These are phyloP conservation scores for Globisporangium yorkense DNA, from an alignment of 352 stramenopile species.

Conservation along the genomic window DNA sequence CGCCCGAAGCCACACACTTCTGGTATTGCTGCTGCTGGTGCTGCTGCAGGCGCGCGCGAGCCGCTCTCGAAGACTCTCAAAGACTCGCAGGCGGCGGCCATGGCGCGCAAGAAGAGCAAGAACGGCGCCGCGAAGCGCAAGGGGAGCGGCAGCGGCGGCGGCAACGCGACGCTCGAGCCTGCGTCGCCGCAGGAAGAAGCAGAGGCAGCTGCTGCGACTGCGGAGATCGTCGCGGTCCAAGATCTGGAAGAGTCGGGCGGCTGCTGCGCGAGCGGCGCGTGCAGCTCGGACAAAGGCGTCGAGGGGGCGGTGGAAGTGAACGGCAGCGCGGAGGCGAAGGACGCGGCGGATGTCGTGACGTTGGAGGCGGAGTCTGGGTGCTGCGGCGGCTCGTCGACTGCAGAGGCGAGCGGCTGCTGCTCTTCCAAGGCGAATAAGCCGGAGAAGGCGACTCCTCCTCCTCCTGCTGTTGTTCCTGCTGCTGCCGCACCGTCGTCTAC, in stretches of 20 bases:
- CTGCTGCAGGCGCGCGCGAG: no score
- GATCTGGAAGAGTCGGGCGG: neutral
- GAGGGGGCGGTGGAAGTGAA: neutral
- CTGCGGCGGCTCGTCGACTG: neutral
- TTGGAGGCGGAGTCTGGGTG: neutral
- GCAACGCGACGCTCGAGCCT: neutral
- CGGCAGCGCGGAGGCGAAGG: neutral
- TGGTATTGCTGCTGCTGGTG: no score
- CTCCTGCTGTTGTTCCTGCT: neutral
- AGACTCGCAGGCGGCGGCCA: neutral
- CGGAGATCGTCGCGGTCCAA: constrained; percentile 1
- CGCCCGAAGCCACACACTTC: neutral
- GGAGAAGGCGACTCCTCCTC: neutral
- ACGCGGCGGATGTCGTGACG: constrained; percentile 4
- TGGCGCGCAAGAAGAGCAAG: constrained; percentile 15
- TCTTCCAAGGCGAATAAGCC: constrained; percentile 10
- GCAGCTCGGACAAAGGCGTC: neutral
- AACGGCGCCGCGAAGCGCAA: neutral
- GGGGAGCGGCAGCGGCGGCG: neutral
- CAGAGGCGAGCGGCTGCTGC: constrained; percentile 4
- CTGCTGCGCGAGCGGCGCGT: constrained; percentile 1
- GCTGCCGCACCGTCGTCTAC: neutral
- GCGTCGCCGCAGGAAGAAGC: neutral
- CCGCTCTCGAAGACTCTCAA: neutral
- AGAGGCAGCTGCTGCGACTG: neutral